Evolutionary conservation across 169 alveolate genomes (phyloP).

Genomic region (Plasmodium blacklocki): DNA sequence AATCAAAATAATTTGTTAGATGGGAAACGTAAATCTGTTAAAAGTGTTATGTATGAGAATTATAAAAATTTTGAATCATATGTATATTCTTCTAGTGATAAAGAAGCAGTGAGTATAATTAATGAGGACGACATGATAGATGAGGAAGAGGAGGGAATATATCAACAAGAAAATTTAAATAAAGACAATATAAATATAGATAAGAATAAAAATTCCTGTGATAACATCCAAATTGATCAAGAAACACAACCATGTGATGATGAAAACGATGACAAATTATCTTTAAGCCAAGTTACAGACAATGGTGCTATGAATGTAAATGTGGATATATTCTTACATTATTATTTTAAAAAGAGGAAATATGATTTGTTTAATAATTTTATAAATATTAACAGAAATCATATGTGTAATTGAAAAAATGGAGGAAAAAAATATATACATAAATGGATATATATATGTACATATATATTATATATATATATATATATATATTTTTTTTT

Average conservation of each 20-base stretch:
- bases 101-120: constrained; percentile 14
- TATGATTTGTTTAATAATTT: constrained; percentile 64
- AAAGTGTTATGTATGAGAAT: constrained; percentile 36
- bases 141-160: background rate
- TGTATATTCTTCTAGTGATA: constrained; percentile 61
- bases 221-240: too few relatives aligned
- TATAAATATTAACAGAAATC: constrained; percentile 62
- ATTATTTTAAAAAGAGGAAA: constrained; percentile 60
- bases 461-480: background rate
- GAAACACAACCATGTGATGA: background rate
- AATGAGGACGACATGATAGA: background rate
- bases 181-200: background rate
- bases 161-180: background rate
- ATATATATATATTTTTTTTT: constrained; percentile 1
- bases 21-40: background rate
- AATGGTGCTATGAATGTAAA: constrained; percentile 69
- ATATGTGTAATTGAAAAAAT: constrained; percentile 13
- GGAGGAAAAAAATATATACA: background rate
- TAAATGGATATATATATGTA: background rate
- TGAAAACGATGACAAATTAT: constrained; percentile 23
- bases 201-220: background rate
- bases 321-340: constrained; percentile 67
- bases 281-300: constrained; percentile 59
- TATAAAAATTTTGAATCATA: constrained; percentile 29
- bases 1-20: background rate